Evolutionary conservation across 257 asterid genomes (phyloP).

Genomic region (Petunia axillaris): DNA sequence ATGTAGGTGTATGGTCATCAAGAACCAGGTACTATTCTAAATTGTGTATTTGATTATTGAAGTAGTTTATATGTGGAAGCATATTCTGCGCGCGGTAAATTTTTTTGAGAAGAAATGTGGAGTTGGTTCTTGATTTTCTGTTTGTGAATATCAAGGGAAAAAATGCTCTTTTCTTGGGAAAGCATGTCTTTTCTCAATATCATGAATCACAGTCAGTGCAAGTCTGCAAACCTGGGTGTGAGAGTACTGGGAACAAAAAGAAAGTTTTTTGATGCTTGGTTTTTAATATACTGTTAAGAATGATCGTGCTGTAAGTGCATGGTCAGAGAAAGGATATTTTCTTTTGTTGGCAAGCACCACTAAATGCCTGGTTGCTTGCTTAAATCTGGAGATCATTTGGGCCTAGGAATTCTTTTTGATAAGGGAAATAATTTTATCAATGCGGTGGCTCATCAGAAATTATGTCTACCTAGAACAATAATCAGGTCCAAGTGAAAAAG

Average conservation of each 20-base stretch:
- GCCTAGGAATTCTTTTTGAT: too few relatives aligned
- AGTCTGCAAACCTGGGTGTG: neutral
- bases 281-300: too few relatives aligned
- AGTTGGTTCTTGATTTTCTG: slow-evolving; percentile 60
- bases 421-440: too few relatives aligned
- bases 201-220: neutral
- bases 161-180: slow-evolving; percentile 75
- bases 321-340: too few relatives aligned
- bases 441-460: too few relatives aligned
- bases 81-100: slow-evolving; percentile 22
- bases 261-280: too few relatives aligned
- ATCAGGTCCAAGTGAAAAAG: too few relatives aligned
- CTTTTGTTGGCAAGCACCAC: too few relatives aligned
- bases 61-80: slow-evolving; percentile 6
- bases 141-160: slow-evolving; percentile 56
- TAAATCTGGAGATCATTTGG: too few relatives aligned
- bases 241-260: neutral
- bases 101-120: slow-evolving; percentile 77
- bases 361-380: too few relatives aligned
- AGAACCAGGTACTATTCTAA: slow-evolving; percentile 62
- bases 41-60: slow-evolving; percentile 30
- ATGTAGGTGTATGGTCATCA: slow-evolving; percentile 80
- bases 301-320: too few relatives aligned
- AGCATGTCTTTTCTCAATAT: slow-evolving; percentile 29
- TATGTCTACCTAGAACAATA: too few relatives aligned